These are phyloP conservation scores for Cutaneotrichosporon cavernicola DNA, from an alignment of 1,284 basidiomycete genomes.

Conservation along the genomic window DNA sequence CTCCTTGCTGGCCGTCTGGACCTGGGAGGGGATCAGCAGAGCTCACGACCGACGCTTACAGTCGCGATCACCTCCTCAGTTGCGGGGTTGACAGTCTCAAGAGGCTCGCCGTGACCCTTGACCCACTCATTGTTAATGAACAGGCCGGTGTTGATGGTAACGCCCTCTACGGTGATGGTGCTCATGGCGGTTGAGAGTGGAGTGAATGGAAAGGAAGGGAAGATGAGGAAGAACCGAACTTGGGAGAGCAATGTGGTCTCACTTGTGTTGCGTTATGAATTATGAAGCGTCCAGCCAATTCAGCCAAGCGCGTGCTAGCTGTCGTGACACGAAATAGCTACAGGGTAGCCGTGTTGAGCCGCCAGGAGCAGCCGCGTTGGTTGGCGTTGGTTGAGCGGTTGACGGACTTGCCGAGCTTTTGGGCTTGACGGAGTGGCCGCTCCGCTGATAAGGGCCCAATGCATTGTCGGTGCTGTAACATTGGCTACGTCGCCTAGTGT, in stretches of 20 bases:
- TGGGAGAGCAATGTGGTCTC: too few species aligned
- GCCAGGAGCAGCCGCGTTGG: too few species aligned
- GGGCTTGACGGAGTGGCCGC: too few species aligned
- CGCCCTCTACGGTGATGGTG: constrained; percentile 17
- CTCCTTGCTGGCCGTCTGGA: constrained; percentile 45
- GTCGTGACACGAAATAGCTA: too few species aligned
- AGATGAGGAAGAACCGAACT: not conserved
- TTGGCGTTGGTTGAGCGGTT: too few species aligned
- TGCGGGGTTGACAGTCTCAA: constrained; percentile 55
- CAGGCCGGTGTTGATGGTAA: constrained; percentile 21
- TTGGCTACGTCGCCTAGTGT: too few species aligned
- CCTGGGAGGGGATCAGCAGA: constrained; percentile 23
- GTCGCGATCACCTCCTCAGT: constrained; percentile 55
- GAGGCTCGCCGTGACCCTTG: constrained; percentile 32
- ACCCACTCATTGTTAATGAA: constrained; percentile 45
- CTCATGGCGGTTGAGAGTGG: constrained; percentile 1
- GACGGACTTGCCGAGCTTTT: too few species aligned
- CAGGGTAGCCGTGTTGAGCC: too few species aligned
- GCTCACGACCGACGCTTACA: constrained; percentile 35
- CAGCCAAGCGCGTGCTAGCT: too few species aligned
- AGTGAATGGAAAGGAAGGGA: not conserved
- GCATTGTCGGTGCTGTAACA: too few species aligned
- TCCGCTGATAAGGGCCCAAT: too few species aligned
- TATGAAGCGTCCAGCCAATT: not conserved
- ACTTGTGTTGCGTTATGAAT: not conserved